phyloP scores from a whole-genome alignment of 2,329 filamentous ascomycete genomes.

The Hortaea werneckii region DNA sequence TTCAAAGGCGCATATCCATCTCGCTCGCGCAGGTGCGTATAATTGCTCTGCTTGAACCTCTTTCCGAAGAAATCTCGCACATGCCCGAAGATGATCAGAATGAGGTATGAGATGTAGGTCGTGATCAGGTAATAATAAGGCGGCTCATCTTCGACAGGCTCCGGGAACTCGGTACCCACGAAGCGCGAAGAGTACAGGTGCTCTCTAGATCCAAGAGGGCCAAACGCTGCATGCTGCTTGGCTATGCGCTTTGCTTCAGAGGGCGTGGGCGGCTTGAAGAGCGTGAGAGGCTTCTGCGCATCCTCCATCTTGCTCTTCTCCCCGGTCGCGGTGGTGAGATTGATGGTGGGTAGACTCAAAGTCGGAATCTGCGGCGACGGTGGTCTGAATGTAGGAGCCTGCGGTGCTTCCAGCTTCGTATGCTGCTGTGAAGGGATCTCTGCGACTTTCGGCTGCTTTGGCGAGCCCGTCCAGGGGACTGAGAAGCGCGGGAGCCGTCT shows the following conservation, averaged over 20 bases:
- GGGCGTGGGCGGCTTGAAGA: constrained; percentile 81
- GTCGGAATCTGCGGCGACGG: constrained; percentile 59
- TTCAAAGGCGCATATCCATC: constrained; percentile 93
- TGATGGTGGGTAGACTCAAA: constrained; percentile 78
- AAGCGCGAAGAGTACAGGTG: constrained; percentile 88
- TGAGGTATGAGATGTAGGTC: constrained; percentile 95
- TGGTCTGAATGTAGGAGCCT: constrained; percentile 52
- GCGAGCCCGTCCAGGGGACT: constrained; percentile 20
- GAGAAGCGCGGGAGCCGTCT: constrained; percentile 18
- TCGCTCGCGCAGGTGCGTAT: constrained; percentile 68
- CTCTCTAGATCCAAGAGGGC: constrained; percentile 65
- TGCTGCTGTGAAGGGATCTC: constrained; percentile 25
- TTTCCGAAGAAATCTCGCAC: constrained; percentile 97
- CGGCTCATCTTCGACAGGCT: constrained; percentile 86
- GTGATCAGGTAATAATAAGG: constrained; percentile 95
- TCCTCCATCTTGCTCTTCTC: constrained; percentile 63
- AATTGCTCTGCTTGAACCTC: constrained; percentile 78
- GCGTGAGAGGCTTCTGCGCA: constrained; percentile 59
- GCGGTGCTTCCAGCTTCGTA: constrained; percentile 16
- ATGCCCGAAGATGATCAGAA: constrained; percentile 91
- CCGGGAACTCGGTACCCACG: constrained; percentile 65
- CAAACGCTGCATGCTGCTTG: constrained; percentile 81
- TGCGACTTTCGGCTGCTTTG: constrained; percentile 15
- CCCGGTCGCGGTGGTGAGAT: constrained; percentile 72
- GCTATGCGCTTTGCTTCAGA: constrained; percentile 68